Percentiles rank a stretch among this genome's conserved stretches.
phyloP scores from a whole-genome alignment of 192 early-diverging fungal genomes.

The Umbelopsis isabellina region DNA sequence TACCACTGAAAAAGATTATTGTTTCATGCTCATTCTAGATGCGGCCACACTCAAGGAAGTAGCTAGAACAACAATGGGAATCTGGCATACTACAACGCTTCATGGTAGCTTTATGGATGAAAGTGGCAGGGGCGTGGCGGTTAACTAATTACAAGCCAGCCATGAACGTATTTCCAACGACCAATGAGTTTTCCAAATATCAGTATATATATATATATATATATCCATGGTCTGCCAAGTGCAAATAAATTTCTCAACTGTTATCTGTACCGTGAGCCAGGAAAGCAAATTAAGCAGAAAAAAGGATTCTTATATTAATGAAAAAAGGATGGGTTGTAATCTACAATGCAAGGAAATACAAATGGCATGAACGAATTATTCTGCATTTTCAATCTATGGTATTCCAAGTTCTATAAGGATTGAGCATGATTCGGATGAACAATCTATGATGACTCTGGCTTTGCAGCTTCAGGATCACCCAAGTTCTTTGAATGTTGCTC shows the following conservation, averaged over 20 bases:
- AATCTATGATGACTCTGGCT: not conserved
- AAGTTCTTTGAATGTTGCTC: constrained; percentile 18
- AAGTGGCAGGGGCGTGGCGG: constrained; percentile 17
- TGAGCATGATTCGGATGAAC: not conserved
- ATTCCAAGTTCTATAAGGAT: constrained; percentile 10
- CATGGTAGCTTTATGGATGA: constrained; percentile 34
- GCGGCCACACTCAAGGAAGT: constrained; percentile 36
- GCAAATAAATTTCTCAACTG: not conserved
- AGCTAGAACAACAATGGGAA: constrained; percentile 29
- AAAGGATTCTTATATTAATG: not conserved
- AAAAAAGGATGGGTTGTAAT: constrained; percentile 5
- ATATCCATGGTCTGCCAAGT: not conserved
- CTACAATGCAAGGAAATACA: constrained; percentile 16
- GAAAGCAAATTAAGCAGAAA: too few relatives aligned
- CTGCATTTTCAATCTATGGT: not conserved
- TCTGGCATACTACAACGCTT: constrained; percentile 24
- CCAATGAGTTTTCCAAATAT: too few relatives aligned
- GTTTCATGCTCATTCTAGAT: constrained; percentile 39
- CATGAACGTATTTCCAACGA: not conserved
- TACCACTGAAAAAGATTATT: constrained; percentile 24
- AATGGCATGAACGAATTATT: not conserved
- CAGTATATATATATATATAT: not conserved
- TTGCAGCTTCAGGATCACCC: not conserved
- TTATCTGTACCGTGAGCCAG: too few relatives aligned
- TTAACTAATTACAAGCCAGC: not conserved